Evolutionary conservation across 768 basidiomycete genomes (phyloP).

Genomic region (Hydnomerulius pinastri): DNA sequence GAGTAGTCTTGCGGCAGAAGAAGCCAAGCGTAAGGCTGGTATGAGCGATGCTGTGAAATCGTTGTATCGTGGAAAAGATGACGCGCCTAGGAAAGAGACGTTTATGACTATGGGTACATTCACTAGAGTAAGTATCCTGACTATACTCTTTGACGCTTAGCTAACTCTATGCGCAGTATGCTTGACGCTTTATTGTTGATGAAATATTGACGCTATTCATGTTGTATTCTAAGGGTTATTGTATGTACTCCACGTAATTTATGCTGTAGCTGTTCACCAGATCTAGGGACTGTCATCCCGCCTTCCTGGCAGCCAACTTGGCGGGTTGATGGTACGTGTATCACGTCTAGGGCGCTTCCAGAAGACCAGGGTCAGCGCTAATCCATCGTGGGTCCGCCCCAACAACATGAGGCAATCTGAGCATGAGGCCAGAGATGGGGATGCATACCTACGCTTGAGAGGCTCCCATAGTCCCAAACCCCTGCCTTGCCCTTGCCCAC

Average conservation of each 20-base stretch:
- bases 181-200: slow-evolving; percentile 4
- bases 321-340: no score
- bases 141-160: slow-evolving; percentile 2
- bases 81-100: slow-evolving; percentile 70
- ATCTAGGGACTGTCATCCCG: no score
- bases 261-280: not conserved
- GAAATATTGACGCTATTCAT: not conserved
- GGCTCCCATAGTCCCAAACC: no score
- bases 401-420: no score
- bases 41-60: slow-evolving; percentile 90
- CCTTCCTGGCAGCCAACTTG: no score
- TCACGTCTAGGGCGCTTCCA: no score
- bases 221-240: slow-evolving; percentile 7
- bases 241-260: slow-evolving; percentile 12
- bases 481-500: no score
- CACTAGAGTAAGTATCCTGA: slow-evolving; percentile 65
- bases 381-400: no score
- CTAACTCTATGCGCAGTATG: slow-evolving; percentile 14
- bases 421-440: no score
- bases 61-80: slow-evolving; percentile 61
- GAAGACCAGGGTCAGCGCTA: no score
- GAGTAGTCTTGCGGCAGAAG: slow-evolving; percentile 74
- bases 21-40: slow-evolving; percentile 75
- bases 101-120: slow-evolving; percentile 94
- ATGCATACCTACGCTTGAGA: no score